phyloP scores from a whole-genome alignment of 495 filamentous ascomycete genomes.

The Hypomontagnella submonticulosa region DNA sequence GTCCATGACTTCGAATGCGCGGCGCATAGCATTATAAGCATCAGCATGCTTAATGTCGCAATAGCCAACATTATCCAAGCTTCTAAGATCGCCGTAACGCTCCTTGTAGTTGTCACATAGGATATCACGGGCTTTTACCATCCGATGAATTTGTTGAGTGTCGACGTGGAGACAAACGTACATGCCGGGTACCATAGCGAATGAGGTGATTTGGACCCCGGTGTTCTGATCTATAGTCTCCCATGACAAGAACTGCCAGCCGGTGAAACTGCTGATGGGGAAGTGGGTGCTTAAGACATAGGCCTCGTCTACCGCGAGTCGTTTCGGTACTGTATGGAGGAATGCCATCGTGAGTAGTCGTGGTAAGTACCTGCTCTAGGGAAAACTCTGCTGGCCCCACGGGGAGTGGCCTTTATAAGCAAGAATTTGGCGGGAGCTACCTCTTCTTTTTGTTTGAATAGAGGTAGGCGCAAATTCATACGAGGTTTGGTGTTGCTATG shows the following conservation, averaged over 20 bases:
- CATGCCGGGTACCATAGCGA: background rate
- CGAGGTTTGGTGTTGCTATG: background rate
- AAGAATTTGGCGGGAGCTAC: too few species aligned
- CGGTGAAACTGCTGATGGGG: background rate
- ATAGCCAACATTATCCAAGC: constrained; percentile 2
- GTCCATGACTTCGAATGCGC: background rate
- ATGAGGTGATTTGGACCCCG: background rate
- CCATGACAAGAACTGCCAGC: background rate
- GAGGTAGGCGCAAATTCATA: background rate
- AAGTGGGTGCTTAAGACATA: background rate
- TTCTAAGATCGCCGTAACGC: background rate
- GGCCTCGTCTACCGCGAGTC: background rate
- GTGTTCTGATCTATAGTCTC: background rate
- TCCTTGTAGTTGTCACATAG: constrained; percentile 3
- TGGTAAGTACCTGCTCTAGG: background rate
- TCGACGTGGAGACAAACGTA: constrained; percentile 10
- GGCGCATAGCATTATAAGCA: background rate
- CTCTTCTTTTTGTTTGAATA: too few species aligned
- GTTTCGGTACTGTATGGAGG: background rate
- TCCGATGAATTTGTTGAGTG: background rate
- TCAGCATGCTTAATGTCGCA: background rate
- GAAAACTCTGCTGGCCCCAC: background rate
- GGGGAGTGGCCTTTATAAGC: too few species aligned
- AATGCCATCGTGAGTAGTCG: background rate
- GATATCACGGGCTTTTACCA: constrained; percentile 6